Conservation (phyloP, 805 yeast genomes). For the Ogataea wickerhamii region DNA sequence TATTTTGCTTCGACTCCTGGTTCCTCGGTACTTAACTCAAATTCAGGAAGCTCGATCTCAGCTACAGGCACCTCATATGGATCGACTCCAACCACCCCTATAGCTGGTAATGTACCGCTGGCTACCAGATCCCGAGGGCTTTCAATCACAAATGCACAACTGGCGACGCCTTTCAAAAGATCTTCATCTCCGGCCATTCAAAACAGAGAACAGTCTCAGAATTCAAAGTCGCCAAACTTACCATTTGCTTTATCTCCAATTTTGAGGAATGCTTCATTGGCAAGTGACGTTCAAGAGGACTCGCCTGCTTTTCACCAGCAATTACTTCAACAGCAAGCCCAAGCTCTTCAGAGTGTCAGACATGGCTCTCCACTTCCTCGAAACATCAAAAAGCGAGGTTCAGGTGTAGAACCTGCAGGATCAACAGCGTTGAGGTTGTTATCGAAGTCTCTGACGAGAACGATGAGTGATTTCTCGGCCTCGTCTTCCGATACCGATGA, state of each 20-base stretch:
- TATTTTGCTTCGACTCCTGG: conserved; percentile 13
- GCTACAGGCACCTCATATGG: conserved; percentile 12
- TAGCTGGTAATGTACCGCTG: conserved; percentile 6
- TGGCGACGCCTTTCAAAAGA: conserved; percentile 26
- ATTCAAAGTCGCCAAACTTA: conserved; percentile 19
- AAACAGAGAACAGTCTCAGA: conserved; percentile 8
- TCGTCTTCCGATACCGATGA: conserved; percentile 73
- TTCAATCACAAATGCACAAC: conserved; percentile 15
- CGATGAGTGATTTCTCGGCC: conserved; percentile 38
- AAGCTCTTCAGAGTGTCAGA: conserved; percentile 4
- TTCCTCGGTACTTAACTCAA: conserved; percentile 1
- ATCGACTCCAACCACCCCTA: conserved; percentile 28
- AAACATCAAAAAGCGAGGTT: conserved; percentile 8
- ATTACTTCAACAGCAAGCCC: conserved; percentile 7
- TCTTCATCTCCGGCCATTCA: conserved; percentile 31
- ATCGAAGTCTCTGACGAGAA: conserved; percentile 20
- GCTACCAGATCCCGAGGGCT: conserved; percentile 19
- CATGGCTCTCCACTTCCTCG: conserved; percentile 18
- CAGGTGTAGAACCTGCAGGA: conserved; percentile 6
- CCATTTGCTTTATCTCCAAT: conserved; percentile 26
- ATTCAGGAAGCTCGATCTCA: conserved; percentile 11
- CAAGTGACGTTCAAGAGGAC: conserved; percentile 32
- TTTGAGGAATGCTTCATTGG: conserved; percentile 33
- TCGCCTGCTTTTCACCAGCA: conserved; percentile 24
- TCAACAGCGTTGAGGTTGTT: conserved; percentile 27